Conservation (phyloP, 2,329 filamentous ascomycete genomes). For the Graphium sp. region DNA sequence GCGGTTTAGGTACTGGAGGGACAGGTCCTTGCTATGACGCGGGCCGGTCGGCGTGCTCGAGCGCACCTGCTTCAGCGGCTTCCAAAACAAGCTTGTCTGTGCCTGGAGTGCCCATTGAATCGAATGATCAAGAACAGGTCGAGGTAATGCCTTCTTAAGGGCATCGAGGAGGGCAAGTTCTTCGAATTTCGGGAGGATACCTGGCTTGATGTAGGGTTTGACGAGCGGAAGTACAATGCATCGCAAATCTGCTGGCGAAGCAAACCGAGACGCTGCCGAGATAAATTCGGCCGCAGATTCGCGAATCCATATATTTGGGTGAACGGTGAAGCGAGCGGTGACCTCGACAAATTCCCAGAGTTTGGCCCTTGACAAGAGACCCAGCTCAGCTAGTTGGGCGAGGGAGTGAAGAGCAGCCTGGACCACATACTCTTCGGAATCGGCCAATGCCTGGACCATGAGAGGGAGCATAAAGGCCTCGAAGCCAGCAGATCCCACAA, state of each 20-base stretch:
- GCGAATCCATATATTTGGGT: slow-evolving; percentile 89
- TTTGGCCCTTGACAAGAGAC: slow-evolving; percentile 68
- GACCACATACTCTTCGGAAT: slow-evolving; percentile 86
- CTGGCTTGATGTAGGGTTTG: slow-evolving; percentile 63
- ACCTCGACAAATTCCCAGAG: slow-evolving; percentile 80
- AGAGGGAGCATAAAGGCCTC: slow-evolving; percentile 92
- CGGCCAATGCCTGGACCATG: slow-evolving; percentile 88
- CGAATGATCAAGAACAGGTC: slow-evolving; percentile 70
- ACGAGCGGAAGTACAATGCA: slow-evolving; percentile 74
- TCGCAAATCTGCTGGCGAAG: slow-evolving; percentile 65
- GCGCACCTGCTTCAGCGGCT: slow-evolving; percentile 50
- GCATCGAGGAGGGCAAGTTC: slow-evolving; percentile 65
- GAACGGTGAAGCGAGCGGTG: slow-evolving; percentile 71
- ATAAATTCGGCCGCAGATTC: slow-evolving; percentile 80
- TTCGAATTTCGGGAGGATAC: slow-evolving; percentile 46
- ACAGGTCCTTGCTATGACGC: slow-evolving; percentile 37
- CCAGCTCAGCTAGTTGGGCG: slow-evolving; percentile 74
- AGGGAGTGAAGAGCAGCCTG: slow-evolving; percentile 80
- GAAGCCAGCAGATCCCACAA: slow-evolving; percentile 73
- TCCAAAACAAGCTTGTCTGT: slow-evolving; percentile 81
- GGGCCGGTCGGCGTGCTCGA: slow-evolving; percentile 35
- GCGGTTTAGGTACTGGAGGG: slow-evolving; percentile 40
- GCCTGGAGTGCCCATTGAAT: slow-evolving; percentile 71
- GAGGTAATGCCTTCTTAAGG: slow-evolving; percentile 65
- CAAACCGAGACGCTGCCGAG: slow-evolving; percentile 54